phyloP scores from a whole-genome alignment of 2,329 filamentous ascomycete genomes.

The Talaromyces sp. region DNA sequence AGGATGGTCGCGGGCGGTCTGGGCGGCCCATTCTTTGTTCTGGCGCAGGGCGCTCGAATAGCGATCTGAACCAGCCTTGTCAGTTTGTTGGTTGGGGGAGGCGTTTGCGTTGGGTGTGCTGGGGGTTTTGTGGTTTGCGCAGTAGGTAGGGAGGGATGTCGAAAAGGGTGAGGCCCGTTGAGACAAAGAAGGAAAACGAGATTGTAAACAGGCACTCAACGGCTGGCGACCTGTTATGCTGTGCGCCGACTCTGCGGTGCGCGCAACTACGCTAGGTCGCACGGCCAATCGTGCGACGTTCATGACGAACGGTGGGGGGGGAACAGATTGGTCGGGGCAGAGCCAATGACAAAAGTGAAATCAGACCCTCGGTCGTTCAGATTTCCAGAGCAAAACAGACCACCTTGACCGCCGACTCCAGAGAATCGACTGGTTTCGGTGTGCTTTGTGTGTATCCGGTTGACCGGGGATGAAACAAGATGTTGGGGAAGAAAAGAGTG shows the following conservation, averaged over 20 bases:
- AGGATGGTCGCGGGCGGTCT: slow-evolving; percentile 67
- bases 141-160: slow-evolving; percentile 21
- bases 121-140: slow-evolving; percentile 16
- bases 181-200: neutral
- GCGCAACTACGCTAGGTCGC: slow-evolving; percentile 19
- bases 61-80: slow-evolving; percentile 47
- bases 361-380: neutral
- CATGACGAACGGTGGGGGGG: slow-evolving; percentile 24
- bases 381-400: neutral
- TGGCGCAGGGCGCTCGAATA: slow-evolving; percentile 66
- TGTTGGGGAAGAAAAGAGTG: slow-evolving; percentile 15
- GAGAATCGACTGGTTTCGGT: neutral
- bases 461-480: slow-evolving; percentile 4
- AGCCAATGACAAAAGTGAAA: slow-evolving; percentile 8
- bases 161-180: slow-evolving; percentile 17
- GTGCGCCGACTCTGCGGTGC: slow-evolving; percentile 9
- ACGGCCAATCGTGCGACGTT: slow-evolving; percentile 25
- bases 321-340: slow-evolving; percentile 11
- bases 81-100: slow-evolving; percentile 13
- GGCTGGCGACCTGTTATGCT: slow-evolving; percentile 8
- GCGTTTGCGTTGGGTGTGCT: slow-evolving; percentile 6
- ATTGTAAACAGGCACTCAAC: neutral
- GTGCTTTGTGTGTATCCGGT: slow-evolving; percentile 1
- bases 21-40: slow-evolving; percentile 71
- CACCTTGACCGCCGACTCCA: neutral